Percentiles rank a stretch among this genome's conserved stretches.
Evolutionary conservation across 2,329 filamentous ascomycete species (phyloP).

Genomic region (Allantophomopsis cytisporea): DNA sequence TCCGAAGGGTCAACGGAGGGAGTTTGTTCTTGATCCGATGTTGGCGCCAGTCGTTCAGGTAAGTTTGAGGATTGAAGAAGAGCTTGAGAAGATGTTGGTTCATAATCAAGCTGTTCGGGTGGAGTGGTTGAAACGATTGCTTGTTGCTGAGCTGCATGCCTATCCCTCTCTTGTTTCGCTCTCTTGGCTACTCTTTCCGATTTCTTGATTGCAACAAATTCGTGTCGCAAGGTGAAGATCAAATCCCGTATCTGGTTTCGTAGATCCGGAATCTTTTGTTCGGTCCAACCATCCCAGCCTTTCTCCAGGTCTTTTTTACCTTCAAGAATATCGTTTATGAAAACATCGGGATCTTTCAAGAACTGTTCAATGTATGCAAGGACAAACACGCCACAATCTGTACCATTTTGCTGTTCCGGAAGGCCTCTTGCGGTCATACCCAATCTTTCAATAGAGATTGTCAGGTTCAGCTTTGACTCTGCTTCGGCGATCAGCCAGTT

Average conservation of each 20-base stretch:
- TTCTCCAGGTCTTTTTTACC: slow-evolving; percentile 41
- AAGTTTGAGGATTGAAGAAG: too few species aligned
- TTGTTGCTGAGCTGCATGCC: too few species aligned
- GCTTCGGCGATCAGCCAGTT: slow-evolving; percentile 69
- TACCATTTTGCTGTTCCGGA: slow-evolving; percentile 70
- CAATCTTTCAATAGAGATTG: slow-evolving; percentile 15
- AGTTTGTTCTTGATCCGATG: too few species aligned
- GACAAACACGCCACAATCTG: slow-evolving; percentile 81
- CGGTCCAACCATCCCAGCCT: slow-evolving; percentile 33
- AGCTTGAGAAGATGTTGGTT: too few species aligned
- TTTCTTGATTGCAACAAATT: slow-evolving; percentile 31
- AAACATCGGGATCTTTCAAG: slow-evolving; percentile 56
- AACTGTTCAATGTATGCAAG: slow-evolving; percentile 78
- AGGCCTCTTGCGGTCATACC: slow-evolving; percentile 62
- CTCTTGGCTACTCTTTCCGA: slow-evolving; percentile 5
- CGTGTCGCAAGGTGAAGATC: slow-evolving; percentile 46
- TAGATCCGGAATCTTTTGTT: slow-evolving; percentile 39
- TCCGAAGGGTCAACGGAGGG: too few species aligned
- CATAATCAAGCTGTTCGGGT: too few species aligned
- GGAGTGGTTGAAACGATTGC: too few species aligned
- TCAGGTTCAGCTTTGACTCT: slow-evolving; percentile 35
- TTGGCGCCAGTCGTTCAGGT: too few species aligned
- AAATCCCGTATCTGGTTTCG: slow-evolving; percentile 52
- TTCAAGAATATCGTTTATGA: slow-evolving; percentile 52
- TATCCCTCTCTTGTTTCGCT: background rate